These are phyloP conservation scores for Biancaea sappan DNA, from an alignment of 306 rosid species.

Conservation along the genomic window DNA sequence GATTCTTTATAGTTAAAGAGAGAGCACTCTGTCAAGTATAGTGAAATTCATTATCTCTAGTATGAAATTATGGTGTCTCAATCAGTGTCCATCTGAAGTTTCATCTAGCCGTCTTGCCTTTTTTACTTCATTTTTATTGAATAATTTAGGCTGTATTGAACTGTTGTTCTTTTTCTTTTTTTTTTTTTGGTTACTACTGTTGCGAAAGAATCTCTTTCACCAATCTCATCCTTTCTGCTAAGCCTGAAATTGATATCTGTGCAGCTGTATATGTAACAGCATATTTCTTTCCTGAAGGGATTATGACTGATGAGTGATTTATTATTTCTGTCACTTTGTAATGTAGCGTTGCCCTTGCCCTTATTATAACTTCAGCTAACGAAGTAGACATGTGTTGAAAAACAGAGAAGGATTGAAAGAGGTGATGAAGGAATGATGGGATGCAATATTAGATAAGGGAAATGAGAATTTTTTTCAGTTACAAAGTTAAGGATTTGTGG, in stretches of 20 bases:
- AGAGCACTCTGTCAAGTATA: slow-evolving; percentile 1
- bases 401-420: slow-evolving; percentile 10
- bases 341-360: background rate
- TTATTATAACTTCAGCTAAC: background rate
- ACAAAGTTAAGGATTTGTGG: slow-evolving; percentile 1
- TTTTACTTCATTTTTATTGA: background rate
- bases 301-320: background rate
- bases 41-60: slow-evolving; percentile 18
- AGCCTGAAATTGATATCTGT: background rate
- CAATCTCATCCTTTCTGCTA: background rate
- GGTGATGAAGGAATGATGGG: slow-evolving; percentile 8
- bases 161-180: background rate
- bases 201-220: background rate
- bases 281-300: slow-evolving; percentile 7
- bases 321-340: background rate
- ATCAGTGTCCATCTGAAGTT: slow-evolving; percentile 4
- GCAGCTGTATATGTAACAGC: background rate
- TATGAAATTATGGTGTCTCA: background rate
- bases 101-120: background rate
- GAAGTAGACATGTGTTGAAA: slow-evolving; percentile 16
- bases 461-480: slow-evolving; percentile 16
- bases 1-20: slow-evolving; percentile 16
- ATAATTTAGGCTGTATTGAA: background rate
- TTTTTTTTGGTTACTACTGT: background rate
- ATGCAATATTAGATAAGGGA: slow-evolving; percentile 1